Base-by-base conservation (phyloP, 1,139 yeast genomes). In the Taiozyma sp. region DNA sequence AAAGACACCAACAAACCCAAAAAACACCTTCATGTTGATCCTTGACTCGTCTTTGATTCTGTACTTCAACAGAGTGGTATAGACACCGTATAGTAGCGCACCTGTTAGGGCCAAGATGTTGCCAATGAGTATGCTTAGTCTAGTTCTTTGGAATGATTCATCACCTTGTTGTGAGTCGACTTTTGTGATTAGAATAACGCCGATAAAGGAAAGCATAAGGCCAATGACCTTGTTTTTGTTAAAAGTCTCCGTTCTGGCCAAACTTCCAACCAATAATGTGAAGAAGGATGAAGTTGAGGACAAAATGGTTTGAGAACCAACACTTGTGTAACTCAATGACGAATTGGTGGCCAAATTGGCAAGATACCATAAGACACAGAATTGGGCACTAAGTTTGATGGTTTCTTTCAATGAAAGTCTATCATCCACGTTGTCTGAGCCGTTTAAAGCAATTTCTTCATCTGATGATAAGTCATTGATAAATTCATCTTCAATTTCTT, bases 261-360 rank as follows among this genome's bases (percentile, higher is more conserved):
- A 55, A 50, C 83, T 81, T 0, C 98, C 98, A n/a, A 91, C 75
- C 4, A 90, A 61, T 44, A 93, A 75, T 0, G 99, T 93, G 77
- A 93, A 93, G 65, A 93, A 90, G 14, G 97, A 87, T 8, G 96
- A 86, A 0, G 98, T 90, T 42, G 97, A 86, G 9, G 96, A 85
- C 44, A 93, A 70, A 39, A 93, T 91, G 4, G 98, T 93, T 62
- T 95, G 97, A 21, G 93, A 85, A 10, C 96, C 95, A 32, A 91
- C 98, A 13, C 93, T 84, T 0, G 98, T 93, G 68, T 85, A 91
- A 34, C 88, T 78, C 48, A 91, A 75, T 19, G 96, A 84, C 1
- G 96, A 88, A 67, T 93, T 93, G 37, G 95, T 90, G 50, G 88
- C 85, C 56, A 91, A 75, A 66, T 93, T 93, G 4, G 98, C 96